Conservation (phyloP, 2,329 filamentous ascomycete species). For the Beauveria medogensis region DNA sequence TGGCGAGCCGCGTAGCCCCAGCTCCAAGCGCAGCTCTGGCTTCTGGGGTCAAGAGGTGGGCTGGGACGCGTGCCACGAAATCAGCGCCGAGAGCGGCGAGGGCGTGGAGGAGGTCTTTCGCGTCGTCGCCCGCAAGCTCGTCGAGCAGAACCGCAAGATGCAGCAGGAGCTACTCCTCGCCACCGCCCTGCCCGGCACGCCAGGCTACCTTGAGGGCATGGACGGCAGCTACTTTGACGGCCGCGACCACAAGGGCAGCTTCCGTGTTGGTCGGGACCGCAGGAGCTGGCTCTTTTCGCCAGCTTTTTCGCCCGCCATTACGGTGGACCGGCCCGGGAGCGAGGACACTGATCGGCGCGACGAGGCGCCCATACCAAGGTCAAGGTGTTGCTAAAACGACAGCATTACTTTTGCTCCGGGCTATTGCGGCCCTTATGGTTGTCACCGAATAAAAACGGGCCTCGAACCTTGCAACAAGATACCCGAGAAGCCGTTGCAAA, state of each 20-base stretch:
- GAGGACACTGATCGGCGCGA: constrained; percentile 16
- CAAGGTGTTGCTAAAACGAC: constrained; percentile 19
- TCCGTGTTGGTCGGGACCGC: constrained; percentile 49
- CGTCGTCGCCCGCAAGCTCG: constrained; percentile 53
- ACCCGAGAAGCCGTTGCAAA: not conserved
- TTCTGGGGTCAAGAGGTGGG: constrained; percentile 91
- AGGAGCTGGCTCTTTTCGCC: constrained; percentile 53
- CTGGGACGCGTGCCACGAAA: constrained; percentile 97
- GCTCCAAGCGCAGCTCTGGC: constrained; percentile 59
- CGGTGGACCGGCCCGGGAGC: constrained; percentile 34
- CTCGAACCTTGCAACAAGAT: not conserved
- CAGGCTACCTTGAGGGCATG: constrained; percentile 36
- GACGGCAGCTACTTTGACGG: constrained; percentile 46
- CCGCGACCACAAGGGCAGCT: constrained; percentile 39
- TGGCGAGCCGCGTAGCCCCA: constrained; percentile 48
- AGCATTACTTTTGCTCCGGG: not conserved
- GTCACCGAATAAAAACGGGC: too few species aligned
- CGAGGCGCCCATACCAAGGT: constrained; percentile 17
- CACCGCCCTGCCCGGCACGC: constrained; percentile 41
- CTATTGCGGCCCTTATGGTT: too few species aligned
- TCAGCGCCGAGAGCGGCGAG: constrained; percentile 87
- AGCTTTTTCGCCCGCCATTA: constrained; percentile 42
- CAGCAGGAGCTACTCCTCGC: constrained; percentile 51
- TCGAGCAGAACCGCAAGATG: constrained; percentile 57
- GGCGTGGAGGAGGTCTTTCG: constrained; percentile 95